These are phyloP conservation scores for Letharia columbiana DNA, from an alignment of 495 filamentous ascomycete species.

Conservation along the genomic window DNA sequence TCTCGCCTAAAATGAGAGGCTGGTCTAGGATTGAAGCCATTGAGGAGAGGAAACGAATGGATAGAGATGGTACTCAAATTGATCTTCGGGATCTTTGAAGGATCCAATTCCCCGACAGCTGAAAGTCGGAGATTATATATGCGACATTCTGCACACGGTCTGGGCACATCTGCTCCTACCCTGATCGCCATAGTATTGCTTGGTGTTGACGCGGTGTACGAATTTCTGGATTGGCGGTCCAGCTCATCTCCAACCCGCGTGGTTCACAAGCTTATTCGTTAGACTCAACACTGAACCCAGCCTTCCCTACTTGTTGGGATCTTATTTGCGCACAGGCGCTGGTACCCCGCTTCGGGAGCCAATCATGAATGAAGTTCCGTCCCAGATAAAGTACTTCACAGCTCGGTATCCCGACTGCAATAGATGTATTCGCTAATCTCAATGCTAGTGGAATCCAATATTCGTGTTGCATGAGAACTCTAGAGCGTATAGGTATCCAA, in stretches of 20 bases:
- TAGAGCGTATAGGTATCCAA: neutral
- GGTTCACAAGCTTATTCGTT: neutral
- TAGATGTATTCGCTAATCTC: neutral
- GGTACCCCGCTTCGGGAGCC: neutral
- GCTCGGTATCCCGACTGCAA: neutral
- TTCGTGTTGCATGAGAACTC: neutral
- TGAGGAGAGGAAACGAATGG: neutral
- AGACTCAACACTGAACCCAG: neutral
- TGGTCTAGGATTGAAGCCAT: neutral
- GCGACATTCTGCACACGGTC: neutral
- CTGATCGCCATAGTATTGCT: neutral
- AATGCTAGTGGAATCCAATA: neutral
- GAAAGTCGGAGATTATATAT: neutral
- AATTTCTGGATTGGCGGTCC: neutral
- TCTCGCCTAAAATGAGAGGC: neutral
- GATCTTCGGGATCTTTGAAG: neutral
- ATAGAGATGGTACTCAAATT: neutral
- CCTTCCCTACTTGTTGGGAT: neutral
- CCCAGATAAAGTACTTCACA: neutral
- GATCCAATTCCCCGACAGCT: neutral
- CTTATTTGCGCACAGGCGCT: neutral
- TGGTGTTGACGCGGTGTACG: neutral
- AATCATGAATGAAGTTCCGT: neutral
- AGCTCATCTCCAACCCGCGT: neutral
- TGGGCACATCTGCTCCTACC: neutral